Evolutionary conservation across 768 basidiomycete species (phyloP).

Genomic region (Auricularia cornea): DNA sequence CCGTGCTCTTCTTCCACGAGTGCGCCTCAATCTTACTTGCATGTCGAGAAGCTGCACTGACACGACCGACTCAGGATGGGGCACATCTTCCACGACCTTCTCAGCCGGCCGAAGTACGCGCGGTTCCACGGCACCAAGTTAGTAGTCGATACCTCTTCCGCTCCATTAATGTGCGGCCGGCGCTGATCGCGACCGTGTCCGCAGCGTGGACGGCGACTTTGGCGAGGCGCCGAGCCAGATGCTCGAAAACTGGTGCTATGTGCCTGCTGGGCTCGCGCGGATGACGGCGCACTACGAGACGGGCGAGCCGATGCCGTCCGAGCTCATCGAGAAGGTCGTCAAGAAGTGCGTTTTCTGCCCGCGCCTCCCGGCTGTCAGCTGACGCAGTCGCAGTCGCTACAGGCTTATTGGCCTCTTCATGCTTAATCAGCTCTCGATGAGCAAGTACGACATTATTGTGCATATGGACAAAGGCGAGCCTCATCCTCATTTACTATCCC

Average conservation of each 20-base stretch:
- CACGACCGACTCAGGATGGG: slow-evolving; percentile 70
- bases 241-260: slow-evolving; percentile 94
- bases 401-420: slow-evolving; percentile 78
- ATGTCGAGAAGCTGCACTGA: too few relatives aligned
- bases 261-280: slow-evolving; percentile 60
- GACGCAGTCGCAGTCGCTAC: slow-evolving; percentile 34
- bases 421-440: slow-evolving; percentile 78
- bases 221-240: slow-evolving; percentile 89
- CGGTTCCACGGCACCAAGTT: slow-evolving; percentile 79
- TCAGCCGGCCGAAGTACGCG: slow-evolving; percentile 60
- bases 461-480: slow-evolving; percentile 56
- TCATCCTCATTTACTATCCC: neutral
- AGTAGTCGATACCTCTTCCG: slow-evolving; percentile 6
- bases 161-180: neutral
- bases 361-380: neutral
- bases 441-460: slow-evolving; percentile 66
- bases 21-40: neutral
- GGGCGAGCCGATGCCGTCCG: slow-evolving; percentile 56
- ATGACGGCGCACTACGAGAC: slow-evolving; percentile 81
- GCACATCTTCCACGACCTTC: slow-evolving; percentile 41
- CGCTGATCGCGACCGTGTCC: neutral
- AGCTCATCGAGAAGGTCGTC: slow-evolving; percentile 71
- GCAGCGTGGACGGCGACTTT: slow-evolving; percentile 60
- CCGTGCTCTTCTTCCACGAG: slow-evolving; percentile 88
- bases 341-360: slow-evolving; percentile 45